These are phyloP conservation scores for Ophiostoma tasmaniense DNA, from an alignment of 2,329 filamentous ascomycete species.

Conservation along the genomic window DNA sequence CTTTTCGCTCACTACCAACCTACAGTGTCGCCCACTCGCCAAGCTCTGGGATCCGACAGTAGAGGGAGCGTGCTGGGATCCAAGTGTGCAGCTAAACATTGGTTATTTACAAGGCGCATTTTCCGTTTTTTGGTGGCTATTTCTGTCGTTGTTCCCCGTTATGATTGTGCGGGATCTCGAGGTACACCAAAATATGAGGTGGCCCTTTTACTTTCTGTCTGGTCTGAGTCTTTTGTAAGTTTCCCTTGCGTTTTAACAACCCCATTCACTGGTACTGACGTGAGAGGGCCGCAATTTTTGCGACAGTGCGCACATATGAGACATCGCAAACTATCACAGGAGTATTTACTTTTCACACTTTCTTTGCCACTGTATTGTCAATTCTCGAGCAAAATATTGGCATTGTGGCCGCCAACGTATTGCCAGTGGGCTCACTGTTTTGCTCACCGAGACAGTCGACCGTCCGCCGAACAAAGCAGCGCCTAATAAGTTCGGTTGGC, in stretches of 20 bases:
- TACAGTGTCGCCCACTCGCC: background rate
- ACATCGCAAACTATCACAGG: background rate
- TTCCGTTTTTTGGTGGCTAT: background rate
- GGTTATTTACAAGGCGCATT: background rate
- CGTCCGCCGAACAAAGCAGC: background rate
- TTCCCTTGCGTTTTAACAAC: background rate
- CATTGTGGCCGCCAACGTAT: background rate
- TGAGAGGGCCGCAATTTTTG: background rate
- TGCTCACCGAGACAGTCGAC: background rate
- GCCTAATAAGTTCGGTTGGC: background rate
- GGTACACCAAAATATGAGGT: background rate
- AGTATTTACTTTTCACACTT: background rate
- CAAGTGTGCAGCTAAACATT: background rate
- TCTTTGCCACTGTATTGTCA: background rate
- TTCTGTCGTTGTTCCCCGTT: background rate
- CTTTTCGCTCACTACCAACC: background rate
- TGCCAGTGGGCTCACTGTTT: background rate
- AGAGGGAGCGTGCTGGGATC: background rate
- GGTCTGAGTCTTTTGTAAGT: background rate
- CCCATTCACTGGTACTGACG: background rate
- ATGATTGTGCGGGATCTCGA: background rate
- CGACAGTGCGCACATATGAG: background rate
- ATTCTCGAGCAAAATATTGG: background rate
- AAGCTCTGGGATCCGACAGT: background rate
- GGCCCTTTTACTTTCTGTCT: background rate